phyloP scores from a whole-genome alignment of 805 yeast genomes.

The Schwanniomyces occidentalis region DNA sequence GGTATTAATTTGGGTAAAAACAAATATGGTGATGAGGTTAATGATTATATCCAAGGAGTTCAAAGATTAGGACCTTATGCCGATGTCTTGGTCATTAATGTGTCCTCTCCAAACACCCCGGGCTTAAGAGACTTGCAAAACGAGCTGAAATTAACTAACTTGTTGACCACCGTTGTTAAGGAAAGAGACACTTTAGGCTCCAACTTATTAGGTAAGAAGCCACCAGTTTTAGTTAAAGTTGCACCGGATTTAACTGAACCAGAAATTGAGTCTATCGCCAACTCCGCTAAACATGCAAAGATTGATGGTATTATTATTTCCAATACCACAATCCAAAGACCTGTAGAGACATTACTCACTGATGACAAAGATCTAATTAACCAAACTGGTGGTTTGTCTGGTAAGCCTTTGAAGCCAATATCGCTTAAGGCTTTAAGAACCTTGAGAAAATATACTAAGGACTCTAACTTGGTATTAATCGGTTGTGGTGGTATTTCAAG shows the following conservation, averaged over 20 bases:
- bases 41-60: conserved; percentile 85
- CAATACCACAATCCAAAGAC: conserved; percentile 89
- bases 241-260: conserved; percentile 89
- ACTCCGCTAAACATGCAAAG: conserved; percentile 69
- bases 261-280: conserved; percentile 81
- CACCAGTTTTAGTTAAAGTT: conserved; percentile 86
- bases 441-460: conserved; percentile 76
- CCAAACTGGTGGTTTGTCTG: conserved; percentile 88
- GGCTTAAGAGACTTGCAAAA: conserved; percentile 86
- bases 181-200: conserved; percentile 53
- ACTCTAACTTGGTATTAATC: conserved; percentile 67
- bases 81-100: conserved; percentile 86
- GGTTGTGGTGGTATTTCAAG: conserved; percentile 95
- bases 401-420: conserved; percentile 84
- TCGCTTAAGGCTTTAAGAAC: conserved; percentile 69
- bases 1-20: conserved; percentile 91
- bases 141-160: conserved; percentile 66
- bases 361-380: conserved; percentile 37
- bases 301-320: conserved; percentile 92
- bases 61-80: conserved; percentile 78
- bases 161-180: conserved; percentile 63
- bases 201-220: conserved; percentile 48
- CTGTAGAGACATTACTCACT: conserved; percentile 54
- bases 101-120: conserved; percentile 95
- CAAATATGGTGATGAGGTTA: conserved; percentile 85